Percentiles rank a stretch among this genome's conserved stretches.
These are phyloP conservation scores for Lodderomyces orthopsilosis DNA, from an alignment of 1,139 yeast genomes.

Conservation along the genomic window DNA sequence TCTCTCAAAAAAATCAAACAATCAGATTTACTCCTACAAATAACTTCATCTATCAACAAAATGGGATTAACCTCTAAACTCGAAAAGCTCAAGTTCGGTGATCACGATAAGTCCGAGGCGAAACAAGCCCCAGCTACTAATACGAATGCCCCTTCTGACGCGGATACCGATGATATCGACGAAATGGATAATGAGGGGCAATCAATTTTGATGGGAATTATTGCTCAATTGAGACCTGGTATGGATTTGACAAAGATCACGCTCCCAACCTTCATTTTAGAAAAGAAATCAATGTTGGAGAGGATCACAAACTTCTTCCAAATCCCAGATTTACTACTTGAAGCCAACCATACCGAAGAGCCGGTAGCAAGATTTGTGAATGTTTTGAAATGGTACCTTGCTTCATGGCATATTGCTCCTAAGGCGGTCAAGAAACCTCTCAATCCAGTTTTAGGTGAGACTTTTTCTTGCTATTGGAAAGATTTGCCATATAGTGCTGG, in stretches of 20 bases:
- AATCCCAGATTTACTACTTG: constrained; percentile 71
- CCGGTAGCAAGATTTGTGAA: constrained; percentile 65
- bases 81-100: constrained; percentile 28
- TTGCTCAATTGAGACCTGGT: constrained; percentile 89
- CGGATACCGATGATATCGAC: constrained; percentile 66
- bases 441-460: constrained; percentile 91
- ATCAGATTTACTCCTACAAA: background rate
- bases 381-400: constrained; percentile 82
- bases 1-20: background rate
- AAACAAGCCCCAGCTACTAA: constrained; percentile 3
- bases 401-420: constrained; percentile 98
- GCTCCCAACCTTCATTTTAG: constrained; percentile 89
- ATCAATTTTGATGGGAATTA: constrained; percentile 78
- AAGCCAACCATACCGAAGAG: constrained; percentile 62
- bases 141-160: constrained; percentile 6
- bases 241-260: constrained; percentile 88
- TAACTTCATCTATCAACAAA: background rate
- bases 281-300: constrained; percentile 93
- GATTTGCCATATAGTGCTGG: constrained; percentile 21
- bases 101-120: background rate
- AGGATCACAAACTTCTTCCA: constrained; percentile 87
- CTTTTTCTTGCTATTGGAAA: constrained; percentile 83
- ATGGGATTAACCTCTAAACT: constrained; percentile 40
- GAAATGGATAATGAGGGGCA: constrained; percentile 91
- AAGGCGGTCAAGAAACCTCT: constrained; percentile 96